phyloP scores from a whole-genome alignment of 2,329 filamentous ascomycete species.

The Simplicillium sp. region DNA sequence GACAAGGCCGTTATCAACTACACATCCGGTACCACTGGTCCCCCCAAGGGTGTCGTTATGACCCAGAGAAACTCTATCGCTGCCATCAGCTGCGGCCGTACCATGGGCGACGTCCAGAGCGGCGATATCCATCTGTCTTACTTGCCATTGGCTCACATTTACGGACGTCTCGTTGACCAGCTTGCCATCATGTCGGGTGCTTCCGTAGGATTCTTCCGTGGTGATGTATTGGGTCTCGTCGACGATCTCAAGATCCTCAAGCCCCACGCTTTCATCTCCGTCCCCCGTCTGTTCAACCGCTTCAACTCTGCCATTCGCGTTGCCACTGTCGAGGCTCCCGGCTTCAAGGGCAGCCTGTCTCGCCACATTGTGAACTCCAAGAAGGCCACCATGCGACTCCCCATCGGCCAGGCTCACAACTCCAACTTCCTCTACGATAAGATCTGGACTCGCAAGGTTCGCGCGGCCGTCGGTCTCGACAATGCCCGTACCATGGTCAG shows the following conservation, averaged over 20 bases:
- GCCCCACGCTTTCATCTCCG: constrained; percentile 77
- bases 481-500: constrained; percentile 66
- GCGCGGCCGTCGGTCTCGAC: constrained; percentile 72
- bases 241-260: constrained; percentile 85
- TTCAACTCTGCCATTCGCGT: constrained; percentile 78
- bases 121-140: constrained; percentile 71
- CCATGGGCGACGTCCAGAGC: constrained; percentile 39
- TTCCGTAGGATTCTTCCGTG: constrained; percentile 89
- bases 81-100: constrained; percentile 54
- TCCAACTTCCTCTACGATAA: constrained; percentile 71
- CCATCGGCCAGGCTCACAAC: constrained; percentile 64
- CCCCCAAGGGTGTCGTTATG: constrained; percentile 43
- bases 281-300: constrained; percentile 85
- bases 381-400: constrained; percentile 65
- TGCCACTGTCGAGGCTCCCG: constrained; percentile 68
- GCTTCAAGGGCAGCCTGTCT: constrained; percentile 73
- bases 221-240: constrained; percentile 75
- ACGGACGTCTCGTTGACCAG: constrained; percentile 77
- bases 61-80: constrained; percentile 76
- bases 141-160: constrained; percentile 90
- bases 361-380: constrained; percentile 74
- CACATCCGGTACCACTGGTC: constrained; percentile 49
- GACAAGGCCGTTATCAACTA: constrained; percentile 81
- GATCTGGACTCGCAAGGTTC: constrained; percentile 86
- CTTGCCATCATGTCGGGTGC: constrained; percentile 62